phyloP scores from a whole-genome alignment of 148 eudicot genomes.

The Chenopodium album region DNA sequence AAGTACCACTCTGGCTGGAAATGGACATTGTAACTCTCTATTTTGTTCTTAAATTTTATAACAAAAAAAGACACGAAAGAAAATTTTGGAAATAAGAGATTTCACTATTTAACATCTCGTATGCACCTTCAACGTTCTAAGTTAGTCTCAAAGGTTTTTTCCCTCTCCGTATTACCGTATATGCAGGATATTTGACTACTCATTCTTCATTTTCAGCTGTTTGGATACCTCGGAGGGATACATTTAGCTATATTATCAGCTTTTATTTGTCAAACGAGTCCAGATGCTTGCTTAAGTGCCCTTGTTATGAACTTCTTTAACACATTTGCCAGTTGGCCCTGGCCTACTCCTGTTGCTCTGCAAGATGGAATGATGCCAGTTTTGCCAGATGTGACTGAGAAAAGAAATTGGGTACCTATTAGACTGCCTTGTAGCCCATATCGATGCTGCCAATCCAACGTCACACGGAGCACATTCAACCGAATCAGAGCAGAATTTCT shows the following conservation, averaged over 20 bases:
- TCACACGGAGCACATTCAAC: constrained; percentile 47
- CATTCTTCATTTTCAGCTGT: constrained; percentile 35
- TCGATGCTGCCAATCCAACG: constrained; percentile 51
- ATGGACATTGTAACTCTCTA: neutral
- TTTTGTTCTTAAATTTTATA: too few species aligned
- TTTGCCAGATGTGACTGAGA: constrained; percentile 16
- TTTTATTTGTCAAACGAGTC: constrained; percentile 45
- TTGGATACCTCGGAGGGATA: constrained; percentile 55
- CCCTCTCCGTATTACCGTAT: neutral
- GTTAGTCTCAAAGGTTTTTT: neutral
- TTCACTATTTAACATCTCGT: neutral
- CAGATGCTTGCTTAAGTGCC: constrained; percentile 42
- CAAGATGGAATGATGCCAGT: constrained; percentile 33
- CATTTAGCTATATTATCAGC: constrained; percentile 62
- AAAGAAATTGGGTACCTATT: constrained; percentile 43
- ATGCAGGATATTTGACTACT: neutral
- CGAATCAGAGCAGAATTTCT: constrained; percentile 46
- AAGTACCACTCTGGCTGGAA: neutral
- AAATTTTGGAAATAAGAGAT: neutral
- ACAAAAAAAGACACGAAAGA: too few species aligned
- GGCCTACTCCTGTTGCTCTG: constrained; percentile 53
- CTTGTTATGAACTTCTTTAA: constrained; percentile 40
- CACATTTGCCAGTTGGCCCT: constrained; percentile 55
- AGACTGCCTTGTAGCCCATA: constrained; percentile 46
- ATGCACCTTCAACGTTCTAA: neutral